phyloP scores from a whole-genome alignment of 1,284 basidiomycete species.

The Ceratobasidium sp. region DNA sequence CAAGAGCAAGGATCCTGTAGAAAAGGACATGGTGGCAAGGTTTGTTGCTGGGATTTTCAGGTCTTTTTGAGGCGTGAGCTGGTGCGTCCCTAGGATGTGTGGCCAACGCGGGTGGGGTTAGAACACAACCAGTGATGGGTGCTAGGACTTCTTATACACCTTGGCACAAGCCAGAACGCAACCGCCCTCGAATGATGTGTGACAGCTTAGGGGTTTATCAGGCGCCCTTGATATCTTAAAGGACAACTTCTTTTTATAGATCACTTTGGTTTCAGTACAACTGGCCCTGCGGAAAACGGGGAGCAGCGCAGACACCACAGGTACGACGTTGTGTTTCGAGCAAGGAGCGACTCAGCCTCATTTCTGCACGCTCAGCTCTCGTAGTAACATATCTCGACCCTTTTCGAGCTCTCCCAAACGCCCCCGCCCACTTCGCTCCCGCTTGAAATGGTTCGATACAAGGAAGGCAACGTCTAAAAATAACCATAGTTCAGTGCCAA shows the following conservation, averaged over 20 bases:
- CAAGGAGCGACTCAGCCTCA: not conserved
- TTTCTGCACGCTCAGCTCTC: slow-evolving; percentile 38
- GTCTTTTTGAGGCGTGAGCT: not conserved
- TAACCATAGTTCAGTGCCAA: slow-evolving; percentile 32
- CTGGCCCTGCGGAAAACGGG: slow-evolving; percentile 7
- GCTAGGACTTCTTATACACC: not conserved
- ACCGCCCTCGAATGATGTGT: not conserved
- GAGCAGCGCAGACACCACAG: not conserved
- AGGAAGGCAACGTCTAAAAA: slow-evolving; percentile 77
- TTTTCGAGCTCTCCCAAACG: slow-evolving; percentile 27
- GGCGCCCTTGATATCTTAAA: slow-evolving; percentile 11
- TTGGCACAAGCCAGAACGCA: too few relatives aligned
- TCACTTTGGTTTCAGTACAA: not conserved
- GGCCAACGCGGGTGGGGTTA: not conserved
- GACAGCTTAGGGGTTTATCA: slow-evolving; percentile 12
- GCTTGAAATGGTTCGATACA: slow-evolving; percentile 80
- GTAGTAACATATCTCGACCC: slow-evolving; percentile 33
- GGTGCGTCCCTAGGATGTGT: not conserved
- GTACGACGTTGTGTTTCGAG: not conserved
- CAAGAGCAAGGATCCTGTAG: slow-evolving; percentile 17
- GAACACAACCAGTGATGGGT: not conserved
- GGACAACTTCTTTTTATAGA: slow-evolving; percentile 8
- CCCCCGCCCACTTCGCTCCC: slow-evolving; percentile 59
- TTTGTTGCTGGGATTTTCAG: not conserved
- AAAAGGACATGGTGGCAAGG: slow-evolving; percentile 12